Evolutionary conservation across 2,329 filamentous ascomycete species (phyloP).

Genomic region (Apiospora aurea): DNA sequence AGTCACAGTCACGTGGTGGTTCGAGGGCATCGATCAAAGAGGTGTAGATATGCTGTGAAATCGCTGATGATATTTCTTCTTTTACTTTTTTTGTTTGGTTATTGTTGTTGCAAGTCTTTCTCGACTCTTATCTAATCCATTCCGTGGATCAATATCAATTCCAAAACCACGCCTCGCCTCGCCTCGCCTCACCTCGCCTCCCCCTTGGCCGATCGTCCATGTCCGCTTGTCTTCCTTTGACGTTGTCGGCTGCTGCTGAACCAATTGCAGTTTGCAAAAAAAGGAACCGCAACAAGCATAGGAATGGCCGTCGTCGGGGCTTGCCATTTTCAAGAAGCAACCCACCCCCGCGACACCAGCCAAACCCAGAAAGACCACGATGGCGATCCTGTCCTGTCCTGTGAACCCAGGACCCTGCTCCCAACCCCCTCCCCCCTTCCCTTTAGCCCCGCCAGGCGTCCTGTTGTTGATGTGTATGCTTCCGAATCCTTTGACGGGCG

Average conservation of each 20-base stretch:
- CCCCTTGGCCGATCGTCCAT: not conserved
- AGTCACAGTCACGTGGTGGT: not conserved
- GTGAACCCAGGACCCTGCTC: too few relatives aligned
- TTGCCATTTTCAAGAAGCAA: not conserved
- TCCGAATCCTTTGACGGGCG: conserved; percentile 17
- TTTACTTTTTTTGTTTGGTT: conserved; percentile 19
- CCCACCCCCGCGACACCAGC: not conserved
- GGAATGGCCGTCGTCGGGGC: not conserved
- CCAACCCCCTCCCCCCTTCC: not conserved
- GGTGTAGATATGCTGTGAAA: not conserved
- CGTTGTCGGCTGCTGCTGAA: conserved; percentile 13
- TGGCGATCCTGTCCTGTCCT: not conserved
- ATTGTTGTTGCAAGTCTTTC: not conserved
- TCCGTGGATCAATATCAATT: not conserved
- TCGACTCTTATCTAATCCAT: not conserved
- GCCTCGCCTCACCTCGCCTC: too few relatives aligned
- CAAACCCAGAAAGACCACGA: conserved; percentile 6
- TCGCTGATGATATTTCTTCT: conserved; percentile 19
- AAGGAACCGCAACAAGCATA: conserved; percentile 11
- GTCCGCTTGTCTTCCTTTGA: not conserved
- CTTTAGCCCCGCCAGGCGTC: not conserved
- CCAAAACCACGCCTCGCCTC: not conserved
- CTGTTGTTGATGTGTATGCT: conserved; percentile 4
- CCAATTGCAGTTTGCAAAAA: not conserved
- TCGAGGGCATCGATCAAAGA: not conserved